phyloP scores from a whole-genome alignment of 306 rosid species.

The Inga laurina region DNA sequence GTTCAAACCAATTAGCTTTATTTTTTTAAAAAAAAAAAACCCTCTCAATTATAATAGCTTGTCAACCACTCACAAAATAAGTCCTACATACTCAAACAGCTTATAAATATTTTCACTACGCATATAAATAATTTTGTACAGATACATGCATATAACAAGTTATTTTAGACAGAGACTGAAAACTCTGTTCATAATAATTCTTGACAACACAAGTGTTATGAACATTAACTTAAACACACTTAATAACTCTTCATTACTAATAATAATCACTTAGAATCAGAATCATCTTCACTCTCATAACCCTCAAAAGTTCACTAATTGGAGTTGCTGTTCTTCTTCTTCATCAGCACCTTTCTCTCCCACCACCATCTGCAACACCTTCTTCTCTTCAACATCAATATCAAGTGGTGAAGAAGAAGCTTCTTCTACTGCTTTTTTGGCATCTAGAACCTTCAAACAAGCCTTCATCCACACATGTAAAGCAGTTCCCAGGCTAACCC shows the following conservation, averaged over 20 bases:
- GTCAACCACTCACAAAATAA: neutral
- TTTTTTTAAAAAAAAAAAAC: neutral
- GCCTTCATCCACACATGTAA: slow-evolving; percentile 51
- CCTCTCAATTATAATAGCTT: neutral
- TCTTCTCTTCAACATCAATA: neutral
- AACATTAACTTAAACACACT: neutral
- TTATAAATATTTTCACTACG: neutral
- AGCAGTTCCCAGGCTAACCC: slow-evolving; percentile 50
- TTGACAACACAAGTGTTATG: neutral
- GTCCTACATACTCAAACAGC: neutral
- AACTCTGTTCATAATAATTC: neutral
- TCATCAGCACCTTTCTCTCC: neutral
- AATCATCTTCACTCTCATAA: neutral
- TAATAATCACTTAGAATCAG: neutral
- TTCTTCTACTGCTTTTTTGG: neutral
- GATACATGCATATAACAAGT: neutral
- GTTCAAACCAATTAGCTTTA: neutral
- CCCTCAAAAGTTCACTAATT: neutral
- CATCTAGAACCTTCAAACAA: slow-evolving; percentile 21
- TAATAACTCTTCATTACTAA: neutral
- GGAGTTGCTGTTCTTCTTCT: neutral
- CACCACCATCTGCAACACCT: neutral
- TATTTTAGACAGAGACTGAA: neutral
- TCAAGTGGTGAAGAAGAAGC: neutral
- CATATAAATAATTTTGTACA: neutral